Conservation (phyloP, 2,329 filamentous ascomycete species). For the Zymoseptoria brevis region DNA sequence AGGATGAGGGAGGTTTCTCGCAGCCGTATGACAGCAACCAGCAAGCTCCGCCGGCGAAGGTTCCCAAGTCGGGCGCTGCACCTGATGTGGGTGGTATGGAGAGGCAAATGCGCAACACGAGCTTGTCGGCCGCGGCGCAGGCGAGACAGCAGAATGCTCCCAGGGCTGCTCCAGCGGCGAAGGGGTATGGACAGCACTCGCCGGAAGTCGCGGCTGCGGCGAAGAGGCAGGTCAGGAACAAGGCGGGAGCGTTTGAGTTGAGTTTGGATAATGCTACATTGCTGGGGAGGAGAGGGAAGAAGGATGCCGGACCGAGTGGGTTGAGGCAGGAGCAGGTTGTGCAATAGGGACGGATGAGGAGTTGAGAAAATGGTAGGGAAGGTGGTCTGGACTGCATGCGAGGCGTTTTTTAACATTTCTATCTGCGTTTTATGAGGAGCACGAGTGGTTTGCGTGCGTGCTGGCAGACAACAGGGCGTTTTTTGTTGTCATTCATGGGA, state of each 20-base stretch:
- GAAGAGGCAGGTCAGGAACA: constrained; percentile 68
- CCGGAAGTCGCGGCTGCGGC: constrained; percentile 76
- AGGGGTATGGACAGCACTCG: constrained; percentile 84
- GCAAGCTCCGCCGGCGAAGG: constrained; percentile 50
- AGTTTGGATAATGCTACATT: constrained; percentile 86
- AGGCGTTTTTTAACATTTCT: background rate
- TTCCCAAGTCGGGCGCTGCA: constrained; percentile 53
- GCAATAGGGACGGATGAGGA: constrained; percentile 5
- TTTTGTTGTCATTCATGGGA: no score
- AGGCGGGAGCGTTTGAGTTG: constrained; percentile 75
- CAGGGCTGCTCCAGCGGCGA: constrained; percentile 43
- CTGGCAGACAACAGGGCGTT: no score
- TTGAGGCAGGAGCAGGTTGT: constrained; percentile 35
- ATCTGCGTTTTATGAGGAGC: background rate
- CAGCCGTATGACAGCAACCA: constrained; percentile 44
- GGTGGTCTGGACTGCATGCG: background rate
- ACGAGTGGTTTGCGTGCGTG: background rate
- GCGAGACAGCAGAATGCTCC: constrained; percentile 46
- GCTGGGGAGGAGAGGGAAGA: constrained; percentile 61
- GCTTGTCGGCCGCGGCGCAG: constrained; percentile 59
- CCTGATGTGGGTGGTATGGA: constrained; percentile 66
- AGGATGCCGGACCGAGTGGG: constrained; percentile 36
- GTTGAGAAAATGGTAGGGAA: no score
- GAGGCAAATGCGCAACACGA: constrained; percentile 77
- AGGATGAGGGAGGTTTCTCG: constrained; percentile 54